Base-by-base conservation (phyloP, 257 asterid species). In the Mitragyna speciosa region DNA sequence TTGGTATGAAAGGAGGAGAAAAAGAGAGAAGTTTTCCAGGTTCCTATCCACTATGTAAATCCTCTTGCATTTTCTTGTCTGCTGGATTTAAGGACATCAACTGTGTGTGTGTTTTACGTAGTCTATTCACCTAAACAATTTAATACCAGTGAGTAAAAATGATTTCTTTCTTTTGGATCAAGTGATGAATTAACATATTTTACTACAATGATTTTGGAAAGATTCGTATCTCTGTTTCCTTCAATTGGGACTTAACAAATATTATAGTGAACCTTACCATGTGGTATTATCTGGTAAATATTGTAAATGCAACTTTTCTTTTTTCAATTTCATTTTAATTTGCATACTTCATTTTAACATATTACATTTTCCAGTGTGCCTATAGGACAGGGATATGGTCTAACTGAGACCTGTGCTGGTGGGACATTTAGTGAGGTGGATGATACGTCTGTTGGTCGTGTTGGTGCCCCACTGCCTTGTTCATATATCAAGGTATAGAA, bases 311-410 rank as follows among this genome's bases (percentile, higher is more conserved):
- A 20, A 17, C 68, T 12, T 56, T 19, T 75, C 7, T 69, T 26
- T n/a, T 59, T 61, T 16, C 47, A 15, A 54, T 36, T 36, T 36
- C 41, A 54, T 52, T 43, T 52, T 56, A 49, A 52, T n/a, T 51
- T 54, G 43, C 77, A 79, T 71, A 41, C 77, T 71, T 3, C 72
- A 47, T 51, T 59, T 52, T 54, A 61, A 48, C 52, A 26, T 47
- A 26, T 80, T 83, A 49, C 43, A 58, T 28, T 82, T 86, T 85
- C 78, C 91, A 96, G 99, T 82, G 96, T 92, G 82, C 97, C 99
- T 43, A 94, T 96, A 81, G 99, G 97, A 70, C 99, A 96, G 88
- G 99, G 99, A 48, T 96, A 96, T 86, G 98, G 99, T 77, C 98
- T 96, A 72, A 96, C 98, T 0, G 99, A 96, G 89, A 96, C 97